Conservation (phyloP, 1,284 basidiomycete genomes). For the Termitomyces sp. region DNA sequence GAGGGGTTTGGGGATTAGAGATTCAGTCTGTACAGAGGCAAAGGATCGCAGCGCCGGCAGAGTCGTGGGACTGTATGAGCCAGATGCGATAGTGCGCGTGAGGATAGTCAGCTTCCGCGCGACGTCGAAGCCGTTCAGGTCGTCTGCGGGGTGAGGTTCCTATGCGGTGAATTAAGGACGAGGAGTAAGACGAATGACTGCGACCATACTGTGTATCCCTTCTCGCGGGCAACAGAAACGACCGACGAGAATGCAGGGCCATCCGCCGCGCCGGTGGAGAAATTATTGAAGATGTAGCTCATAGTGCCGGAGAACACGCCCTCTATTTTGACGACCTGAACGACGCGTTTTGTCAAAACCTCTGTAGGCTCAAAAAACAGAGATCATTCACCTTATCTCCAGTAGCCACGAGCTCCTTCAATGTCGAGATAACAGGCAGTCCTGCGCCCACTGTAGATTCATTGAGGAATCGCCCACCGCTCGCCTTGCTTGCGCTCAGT, state of each 20-base stretch:
- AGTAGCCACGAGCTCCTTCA: conserved; percentile 88
- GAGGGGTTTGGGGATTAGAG: conserved; percentile 80
- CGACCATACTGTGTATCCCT: conserved; percentile 83
- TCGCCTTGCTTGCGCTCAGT: conserved; percentile 45
- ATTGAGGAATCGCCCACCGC: conserved; percentile 73
- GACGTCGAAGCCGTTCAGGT: conserved; percentile 94
- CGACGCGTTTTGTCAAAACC: neutral
- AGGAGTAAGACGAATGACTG: neutral
- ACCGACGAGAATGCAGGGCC: conserved; percentile 83
- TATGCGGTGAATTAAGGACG: conserved; percentile 26
- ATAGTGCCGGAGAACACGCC: conserved; percentile 93
- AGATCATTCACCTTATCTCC: conserved; percentile 74
- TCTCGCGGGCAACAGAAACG: conserved; percentile 83
- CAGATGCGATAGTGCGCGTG: conserved; percentile 65
- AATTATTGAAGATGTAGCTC: conserved; percentile 99
- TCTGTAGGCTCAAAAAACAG: neutral
- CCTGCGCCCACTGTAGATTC: conserved; percentile 97
- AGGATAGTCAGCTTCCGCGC: conserved; percentile 96
- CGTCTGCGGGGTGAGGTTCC: conserved; percentile 97
- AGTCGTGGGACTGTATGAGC: conserved; percentile 25
- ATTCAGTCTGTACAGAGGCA: conserved; percentile 76
- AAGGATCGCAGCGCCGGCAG: conserved; percentile 53
- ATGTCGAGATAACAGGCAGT: conserved; percentile 85
- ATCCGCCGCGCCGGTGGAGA: conserved; percentile 60
- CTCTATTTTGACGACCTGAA: conserved; percentile 72